Conservation (phyloP, 768 basidiomycete species). For the Rhodotorula graminis region DNA sequence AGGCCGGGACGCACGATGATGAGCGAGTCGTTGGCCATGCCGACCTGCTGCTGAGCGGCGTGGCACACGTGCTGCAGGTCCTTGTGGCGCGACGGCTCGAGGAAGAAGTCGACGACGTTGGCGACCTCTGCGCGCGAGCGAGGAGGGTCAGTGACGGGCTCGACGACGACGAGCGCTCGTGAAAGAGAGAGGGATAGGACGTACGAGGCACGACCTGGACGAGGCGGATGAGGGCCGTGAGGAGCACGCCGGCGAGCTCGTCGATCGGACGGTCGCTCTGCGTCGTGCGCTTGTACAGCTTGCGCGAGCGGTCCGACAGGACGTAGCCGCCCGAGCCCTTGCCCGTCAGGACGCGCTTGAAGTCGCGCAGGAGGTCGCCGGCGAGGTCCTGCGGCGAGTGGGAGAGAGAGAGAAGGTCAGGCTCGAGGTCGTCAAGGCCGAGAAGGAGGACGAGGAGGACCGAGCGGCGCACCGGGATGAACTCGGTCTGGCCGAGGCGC, state of each 20-base stretch:
- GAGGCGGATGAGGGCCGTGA: background rate
- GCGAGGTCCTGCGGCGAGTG: background rate
- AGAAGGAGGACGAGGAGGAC: background rate
- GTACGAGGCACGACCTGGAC: background rate
- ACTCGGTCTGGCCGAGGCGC: constrained; percentile 2
- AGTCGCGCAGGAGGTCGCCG: background rate
- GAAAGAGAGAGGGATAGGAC: background rate
- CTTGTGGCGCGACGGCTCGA: background rate
- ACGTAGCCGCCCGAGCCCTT: background rate
- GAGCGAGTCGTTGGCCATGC: constrained; percentile 4
- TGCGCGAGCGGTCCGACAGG: background rate
- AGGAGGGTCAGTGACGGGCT: background rate
- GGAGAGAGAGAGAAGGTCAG: no score
- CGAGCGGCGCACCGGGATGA: constrained; percentile 3
- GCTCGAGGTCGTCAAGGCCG: background rate
- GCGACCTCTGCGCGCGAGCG: background rate
- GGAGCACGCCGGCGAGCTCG: background rate
- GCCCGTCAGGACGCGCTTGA: background rate
- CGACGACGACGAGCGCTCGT: no score
- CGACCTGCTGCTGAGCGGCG: background rate
- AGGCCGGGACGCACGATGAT: constrained; percentile 7
- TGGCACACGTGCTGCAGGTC: background rate
- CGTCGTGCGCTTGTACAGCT: background rate
- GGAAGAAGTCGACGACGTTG: constrained; percentile 21
- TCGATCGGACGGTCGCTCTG: background rate